Percentiles rank a stretch among this genome's conserved stretches.
These are phyloP conservation scores for Oryza glumipatula DNA, from an alignment of 176 grass and related monocot species.

Conservation along the genomic window DNA sequence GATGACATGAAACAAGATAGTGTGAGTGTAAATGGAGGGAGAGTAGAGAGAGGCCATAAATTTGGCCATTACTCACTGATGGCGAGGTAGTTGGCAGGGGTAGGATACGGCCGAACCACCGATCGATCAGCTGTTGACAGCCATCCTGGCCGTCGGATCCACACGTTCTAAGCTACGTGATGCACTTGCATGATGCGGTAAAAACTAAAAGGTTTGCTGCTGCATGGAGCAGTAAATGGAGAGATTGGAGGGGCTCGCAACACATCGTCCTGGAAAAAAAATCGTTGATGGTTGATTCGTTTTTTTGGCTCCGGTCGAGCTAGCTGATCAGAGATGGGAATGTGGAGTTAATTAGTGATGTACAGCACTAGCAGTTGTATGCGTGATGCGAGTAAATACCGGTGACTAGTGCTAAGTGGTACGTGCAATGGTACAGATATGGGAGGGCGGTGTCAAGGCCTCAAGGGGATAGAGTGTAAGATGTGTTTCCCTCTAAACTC, in stretches of 20 bases:
- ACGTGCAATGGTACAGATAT: not conserved
- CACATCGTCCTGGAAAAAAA: not conserved
- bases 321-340: not conserved
- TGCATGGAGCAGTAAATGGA: not conserved
- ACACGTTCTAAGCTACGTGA: not conserved
- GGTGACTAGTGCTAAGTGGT: not conserved
- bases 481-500: too few relatives aligned
- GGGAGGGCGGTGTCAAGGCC: not conserved
- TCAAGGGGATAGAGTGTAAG: too few relatives aligned
- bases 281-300: not conserved
- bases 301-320: not conserved
- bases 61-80: slow-evolving; percentile 8
- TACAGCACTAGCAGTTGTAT: not conserved
- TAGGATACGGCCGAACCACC: not conserved
- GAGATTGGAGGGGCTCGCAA: not conserved
- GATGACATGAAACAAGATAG: not conserved
- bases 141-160: not conserved
- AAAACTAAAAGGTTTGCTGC: not conserved
- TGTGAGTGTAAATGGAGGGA: not conserved
- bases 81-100: not conserved
- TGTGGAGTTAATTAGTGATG: not conserved
- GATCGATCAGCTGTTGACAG: not conserved
- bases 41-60: not conserved
- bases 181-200: not conserved
- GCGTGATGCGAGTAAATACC: not conserved